Conservation (phyloP, 306 rosid species). For the peach (Prunus persica) region DNA sequence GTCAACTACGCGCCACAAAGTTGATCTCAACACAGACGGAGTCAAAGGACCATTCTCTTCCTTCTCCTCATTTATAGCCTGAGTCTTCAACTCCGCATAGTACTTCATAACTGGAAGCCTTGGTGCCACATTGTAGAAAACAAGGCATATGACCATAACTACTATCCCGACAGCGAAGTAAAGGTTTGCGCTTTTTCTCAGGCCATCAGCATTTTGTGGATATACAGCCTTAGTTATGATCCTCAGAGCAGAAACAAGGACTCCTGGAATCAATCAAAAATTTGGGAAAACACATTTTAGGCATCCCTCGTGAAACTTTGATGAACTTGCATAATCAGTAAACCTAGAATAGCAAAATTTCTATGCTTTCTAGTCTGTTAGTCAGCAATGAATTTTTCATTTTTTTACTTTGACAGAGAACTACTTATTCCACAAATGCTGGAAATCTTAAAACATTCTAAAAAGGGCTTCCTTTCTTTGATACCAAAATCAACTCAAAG, state of each 20-base stretch:
- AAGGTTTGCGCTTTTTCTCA: slow-evolving; percentile 75
- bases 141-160: slow-evolving; percentile 58
- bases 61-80: slow-evolving; percentile 46
- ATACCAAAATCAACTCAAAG: background rate
- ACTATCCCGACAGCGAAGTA: slow-evolving; percentile 71
- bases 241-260: slow-evolving; percentile 69
- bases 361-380: background rate
- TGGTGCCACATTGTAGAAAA: slow-evolving; percentile 58
- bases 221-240: slow-evolving; percentile 75
- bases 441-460: background rate
- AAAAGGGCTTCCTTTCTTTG: background rate
- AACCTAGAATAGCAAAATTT: background rate
- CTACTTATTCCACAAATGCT: background rate
- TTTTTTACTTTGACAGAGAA: background rate
- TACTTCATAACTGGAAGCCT: slow-evolving; percentile 81
- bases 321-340: background rate
- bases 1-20: slow-evolving; percentile 54
- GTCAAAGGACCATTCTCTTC: slow-evolving; percentile 51
- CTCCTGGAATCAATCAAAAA: slow-evolving; percentile 43
- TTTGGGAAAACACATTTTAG: background rate
- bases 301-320: background rate
- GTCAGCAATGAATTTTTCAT: background rate
- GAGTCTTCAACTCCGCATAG: slow-evolving; percentile 57
- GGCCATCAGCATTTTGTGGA: slow-evolving; percentile 66
- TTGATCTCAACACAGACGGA: slow-evolving; percentile 54